phyloP scores from a whole-genome alignment of 75 land plant species.

The Ceratopteris richardii region DNA sequence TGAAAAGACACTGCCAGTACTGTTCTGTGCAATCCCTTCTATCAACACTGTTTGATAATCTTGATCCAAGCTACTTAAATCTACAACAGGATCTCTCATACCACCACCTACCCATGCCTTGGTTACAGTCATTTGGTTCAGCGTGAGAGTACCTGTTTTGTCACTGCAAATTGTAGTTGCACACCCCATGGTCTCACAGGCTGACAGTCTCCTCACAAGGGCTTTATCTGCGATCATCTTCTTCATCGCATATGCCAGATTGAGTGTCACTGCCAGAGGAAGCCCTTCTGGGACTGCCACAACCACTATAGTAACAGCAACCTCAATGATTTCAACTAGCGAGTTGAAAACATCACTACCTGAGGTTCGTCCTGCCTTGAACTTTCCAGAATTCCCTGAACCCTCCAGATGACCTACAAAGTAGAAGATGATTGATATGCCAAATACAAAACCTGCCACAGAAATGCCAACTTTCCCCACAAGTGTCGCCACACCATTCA shows the following conservation, averaged over 20 bases:
- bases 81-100: constrained; percentile 8
- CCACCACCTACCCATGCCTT: constrained; percentile 29
- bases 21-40: constrained; percentile 41
- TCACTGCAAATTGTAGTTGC: constrained; percentile 65
- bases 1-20: constrained; percentile 32
- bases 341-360: constrained; percentile 19
- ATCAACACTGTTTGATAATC: constrained; percentile 10
- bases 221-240: constrained; percentile 66
- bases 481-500: constrained; percentile 76
- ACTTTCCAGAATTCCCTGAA: constrained; percentile 23
- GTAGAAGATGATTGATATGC: constrained; percentile 31
- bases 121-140: constrained; percentile 35
- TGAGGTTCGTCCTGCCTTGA: constrained; percentile 12
- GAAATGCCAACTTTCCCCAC: constrained; percentile 58
- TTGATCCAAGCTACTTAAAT: not conserved
- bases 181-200: constrained; percentile 71
- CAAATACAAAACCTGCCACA: constrained; percentile 51
- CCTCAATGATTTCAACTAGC: constrained; percentile 30
- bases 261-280: constrained; percentile 78
- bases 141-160: constrained; percentile 56
- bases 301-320: constrained; percentile 70
- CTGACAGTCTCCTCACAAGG: constrained; percentile 50
- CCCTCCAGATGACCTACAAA: constrained; percentile 44
- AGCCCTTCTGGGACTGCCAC: constrained; percentile 93
- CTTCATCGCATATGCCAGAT: constrained; percentile 51